A percentile compares a stretch with the other conserved stretches of the same genome.
These are phyloP conservation scores for Ramalina intermedia DNA, from an alignment of 495 filamentous ascomycete species.

Conservation along the genomic window DNA sequence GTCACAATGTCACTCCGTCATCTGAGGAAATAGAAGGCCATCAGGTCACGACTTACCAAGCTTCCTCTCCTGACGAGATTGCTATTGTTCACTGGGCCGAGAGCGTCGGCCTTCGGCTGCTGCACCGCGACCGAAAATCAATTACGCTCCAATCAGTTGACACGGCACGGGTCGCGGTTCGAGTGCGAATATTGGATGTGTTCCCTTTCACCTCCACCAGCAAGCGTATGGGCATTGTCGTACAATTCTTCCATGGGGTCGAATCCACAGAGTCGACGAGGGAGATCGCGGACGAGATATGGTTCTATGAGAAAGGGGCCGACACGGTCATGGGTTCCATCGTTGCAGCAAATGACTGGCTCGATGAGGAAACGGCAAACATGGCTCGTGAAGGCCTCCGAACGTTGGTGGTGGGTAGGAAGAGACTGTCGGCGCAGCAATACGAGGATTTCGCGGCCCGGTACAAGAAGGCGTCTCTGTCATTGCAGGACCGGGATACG, in stretches of 20 bases:
- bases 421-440: conserved; percentile 56
- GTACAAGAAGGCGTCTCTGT: conserved; percentile 67
- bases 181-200: conserved; percentile 80
- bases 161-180: conserved; percentile 61
- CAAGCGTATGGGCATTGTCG: conserved; percentile 96
- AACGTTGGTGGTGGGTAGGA: conserved; percentile 85
- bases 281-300: conserved; percentile 50
- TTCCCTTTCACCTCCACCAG: conserved; percentile 97
- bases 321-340: conserved; percentile 95
- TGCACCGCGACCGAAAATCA: conserved; percentile 70
- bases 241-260: conserved; percentile 50
- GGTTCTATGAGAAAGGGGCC: conserved; percentile 98
- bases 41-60: conserved; percentile 78
- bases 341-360: conserved; percentile 91
- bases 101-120: conserved; percentile 71
- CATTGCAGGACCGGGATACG: conserved; percentile 62
- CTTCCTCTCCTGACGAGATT: conserved; percentile 94
- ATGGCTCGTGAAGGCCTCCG: conserved; percentile 96
- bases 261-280: conserved; percentile 17
- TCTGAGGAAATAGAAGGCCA: conserved; percentile 66
- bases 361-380: conserved; percentile 95
- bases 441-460: conserved; percentile 64
- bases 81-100: conserved; percentile 96
- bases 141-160: conserved; percentile 72
- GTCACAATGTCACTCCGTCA: conserved; percentile 96